Evolutionary conservation across 768 basidiomycete species (phyloP).

Genomic region (Trametes gibbosa): DNA sequence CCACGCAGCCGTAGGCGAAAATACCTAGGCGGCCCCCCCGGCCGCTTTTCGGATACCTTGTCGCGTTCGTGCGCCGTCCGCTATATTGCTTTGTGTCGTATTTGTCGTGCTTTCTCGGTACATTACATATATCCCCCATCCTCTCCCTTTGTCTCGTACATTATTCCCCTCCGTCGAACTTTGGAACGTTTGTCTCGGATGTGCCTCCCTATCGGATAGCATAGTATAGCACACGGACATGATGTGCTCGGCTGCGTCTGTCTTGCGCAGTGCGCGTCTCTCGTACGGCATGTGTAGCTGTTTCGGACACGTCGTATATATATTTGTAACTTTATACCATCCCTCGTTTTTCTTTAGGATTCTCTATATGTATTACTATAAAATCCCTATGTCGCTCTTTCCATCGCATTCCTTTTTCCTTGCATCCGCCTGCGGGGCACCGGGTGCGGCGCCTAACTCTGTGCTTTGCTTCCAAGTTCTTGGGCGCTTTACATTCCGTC

Average conservation of each 20-base stretch:
- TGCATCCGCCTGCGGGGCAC: too few species aligned
- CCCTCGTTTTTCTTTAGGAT: too few species aligned
- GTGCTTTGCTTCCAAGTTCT: too few species aligned
- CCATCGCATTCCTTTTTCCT: too few species aligned
- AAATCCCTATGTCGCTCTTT: too few species aligned
- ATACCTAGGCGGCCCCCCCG: not conserved
- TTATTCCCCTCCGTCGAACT: not conserved
- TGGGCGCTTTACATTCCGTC: constrained; percentile 1
- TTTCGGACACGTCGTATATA: not conserved
- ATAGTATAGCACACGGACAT: constrained; percentile 20
- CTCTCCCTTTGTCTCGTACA: not conserved
- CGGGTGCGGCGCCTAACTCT: too few species aligned
- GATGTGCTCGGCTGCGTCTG: constrained; percentile 3
- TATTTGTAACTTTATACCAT: constrained; percentile 13
- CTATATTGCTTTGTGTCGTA: not conserved
- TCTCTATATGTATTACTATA: too few species aligned
- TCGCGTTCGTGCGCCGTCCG: not conserved
- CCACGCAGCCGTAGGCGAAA: not conserved
- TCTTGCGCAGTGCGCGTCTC: too few species aligned
- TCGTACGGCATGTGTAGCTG: not conserved
- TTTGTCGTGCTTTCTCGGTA: constrained; percentile 9
- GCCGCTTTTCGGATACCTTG: not conserved
- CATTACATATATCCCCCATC: not conserved
- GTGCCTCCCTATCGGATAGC: not conserved
- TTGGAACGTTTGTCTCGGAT: not conserved